Evolutionary conservation across 768 basidiomycete species (phyloP).

Genomic region (Tulasnella sp.): DNA sequence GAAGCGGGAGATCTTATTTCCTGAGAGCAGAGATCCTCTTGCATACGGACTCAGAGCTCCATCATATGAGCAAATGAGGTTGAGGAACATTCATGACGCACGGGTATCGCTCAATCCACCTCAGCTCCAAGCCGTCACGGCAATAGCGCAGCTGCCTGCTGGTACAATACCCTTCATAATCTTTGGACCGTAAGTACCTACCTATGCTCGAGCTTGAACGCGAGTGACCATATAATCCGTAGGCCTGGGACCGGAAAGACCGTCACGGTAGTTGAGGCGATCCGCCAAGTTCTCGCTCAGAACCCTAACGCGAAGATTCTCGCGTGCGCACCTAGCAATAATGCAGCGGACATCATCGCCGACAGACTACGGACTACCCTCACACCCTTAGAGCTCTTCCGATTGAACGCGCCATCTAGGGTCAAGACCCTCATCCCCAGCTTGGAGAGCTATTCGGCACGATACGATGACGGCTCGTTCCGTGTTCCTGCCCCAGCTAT

Average conservation of each 20-base stretch:
- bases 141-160: neutral
- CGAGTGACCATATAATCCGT: neutral
- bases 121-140: neutral
- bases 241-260: slow-evolving; percentile 19
- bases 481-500: slow-evolving; percentile 32
- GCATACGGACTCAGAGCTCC: slow-evolving; percentile 7
- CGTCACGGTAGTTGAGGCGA: slow-evolving; percentile 17
- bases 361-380: slow-evolving; percentile 10
- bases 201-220: neutral
- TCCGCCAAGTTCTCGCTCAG: slow-evolving; percentile 8
- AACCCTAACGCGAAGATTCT: slow-evolving; percentile 5
- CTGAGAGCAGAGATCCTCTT: slow-evolving; percentile 29
- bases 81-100: neutral
- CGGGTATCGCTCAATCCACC: neutral
- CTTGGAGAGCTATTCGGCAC: slow-evolving; percentile 30
- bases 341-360: slow-evolving; percentile 18
- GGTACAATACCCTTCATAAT: neutral
- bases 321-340: slow-evolving; percentile 18
- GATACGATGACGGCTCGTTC: slow-evolving; percentile 33
- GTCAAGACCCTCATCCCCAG: slow-evolving; percentile 28
- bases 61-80: neutral
- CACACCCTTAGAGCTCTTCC: slow-evolving; percentile 9
- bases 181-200: slow-evolving; percentile 8
- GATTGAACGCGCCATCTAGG: slow-evolving; percentile 17
- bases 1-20: slow-evolving; percentile 36